A percentile compares a stretch with the other conserved stretches of the same genome.
Conservation (phyloP, 441 rosid genomes). For the Aleurites moluccanus region DNA sequence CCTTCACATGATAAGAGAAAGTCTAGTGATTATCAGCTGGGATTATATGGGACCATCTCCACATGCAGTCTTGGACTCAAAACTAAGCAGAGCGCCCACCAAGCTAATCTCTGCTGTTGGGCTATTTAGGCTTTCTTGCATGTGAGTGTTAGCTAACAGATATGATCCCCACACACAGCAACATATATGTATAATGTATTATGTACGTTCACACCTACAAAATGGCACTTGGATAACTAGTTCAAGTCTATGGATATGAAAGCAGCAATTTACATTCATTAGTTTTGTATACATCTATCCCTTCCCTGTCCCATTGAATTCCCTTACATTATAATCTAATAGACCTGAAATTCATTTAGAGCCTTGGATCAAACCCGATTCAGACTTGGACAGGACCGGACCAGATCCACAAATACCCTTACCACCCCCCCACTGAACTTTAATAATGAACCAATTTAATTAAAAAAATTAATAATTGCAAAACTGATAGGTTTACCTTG, state of each 20-base stretch:
- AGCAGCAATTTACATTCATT: not conserved
- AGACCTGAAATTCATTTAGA: no score
- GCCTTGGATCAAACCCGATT: no score
- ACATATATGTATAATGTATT: conserved; percentile 1
- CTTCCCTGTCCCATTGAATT: no score
- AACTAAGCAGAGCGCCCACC: conserved; percentile 9
- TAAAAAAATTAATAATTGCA: no score
- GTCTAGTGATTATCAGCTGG: conserved; percentile 17
- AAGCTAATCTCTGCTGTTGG: not conserved
- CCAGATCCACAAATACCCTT: no score
- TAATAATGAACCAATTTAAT: no score
- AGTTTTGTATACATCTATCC: no score
- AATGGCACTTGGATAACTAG: no score
- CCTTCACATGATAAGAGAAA: conserved; percentile 13
- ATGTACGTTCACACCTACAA: not conserved
- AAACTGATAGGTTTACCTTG: no score
- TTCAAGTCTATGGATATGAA: no score
- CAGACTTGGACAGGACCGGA: no score
- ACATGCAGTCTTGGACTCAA: conserved; percentile 23
- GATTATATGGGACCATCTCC: conserved; percentile 26
- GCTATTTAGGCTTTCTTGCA: conserved; percentile 15
- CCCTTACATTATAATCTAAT: not conserved
- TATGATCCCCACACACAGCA: conserved; percentile 12
- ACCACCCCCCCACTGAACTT: no score
- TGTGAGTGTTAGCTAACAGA: conserved; percentile 18